Base-by-base conservation (phyloP, 768 basidiomycete species). In the Suillus fuscotomentosus region DNA sequence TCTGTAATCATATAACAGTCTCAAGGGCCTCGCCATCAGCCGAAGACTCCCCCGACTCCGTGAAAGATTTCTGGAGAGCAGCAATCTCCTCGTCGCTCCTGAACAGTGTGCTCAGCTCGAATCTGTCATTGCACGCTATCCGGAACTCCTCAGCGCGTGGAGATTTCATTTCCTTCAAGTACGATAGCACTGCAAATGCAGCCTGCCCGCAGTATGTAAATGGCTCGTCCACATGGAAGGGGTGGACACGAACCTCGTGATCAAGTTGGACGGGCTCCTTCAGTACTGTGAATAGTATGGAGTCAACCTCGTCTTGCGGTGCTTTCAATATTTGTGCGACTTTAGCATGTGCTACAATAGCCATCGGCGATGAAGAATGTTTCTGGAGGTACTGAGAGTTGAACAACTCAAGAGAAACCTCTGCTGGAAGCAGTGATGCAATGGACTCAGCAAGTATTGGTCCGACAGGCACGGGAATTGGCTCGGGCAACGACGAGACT, bases 311-410 rank as follows among this genome's bases (percentile, higher is more conserved):
- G 6, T 83, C 82, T 43, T 74, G 68, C 10, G 87, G 79, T 0
- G 83, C 74, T 3, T 80, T 79, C 53, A 93, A 76, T 6, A 73
- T 67, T 1, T 72, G 78, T 15, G 82, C 77, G 1, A 82, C 91
- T 70, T 82, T 82, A 7, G 93, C 93, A 48, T 80, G 81, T 3
- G 86, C 89, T 8, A 97, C 75, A 41, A 91, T 77, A 0, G 87
- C 86, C 2, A 73, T 66, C 0, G 86, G 80, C 11, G 82, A 82
- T 0, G 75, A 69, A 0, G 86, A 77, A 65, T 90, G 83, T 17
- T 71, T 79, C 71, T 95, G 91, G 14, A 94, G 82, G 73, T 89
- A 94, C 66, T 91, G 86, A 20, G 87, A 84, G 70, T 92, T 95
- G 78, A 83, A 90, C 0, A 82, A 82, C 48, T 90, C 87, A n/a